Evolutionary conservation across 306 rosid species (phyloP), one percentile per base, ranked within the genome.

Genomic region (Pterocarpus santalinus): DNA sequence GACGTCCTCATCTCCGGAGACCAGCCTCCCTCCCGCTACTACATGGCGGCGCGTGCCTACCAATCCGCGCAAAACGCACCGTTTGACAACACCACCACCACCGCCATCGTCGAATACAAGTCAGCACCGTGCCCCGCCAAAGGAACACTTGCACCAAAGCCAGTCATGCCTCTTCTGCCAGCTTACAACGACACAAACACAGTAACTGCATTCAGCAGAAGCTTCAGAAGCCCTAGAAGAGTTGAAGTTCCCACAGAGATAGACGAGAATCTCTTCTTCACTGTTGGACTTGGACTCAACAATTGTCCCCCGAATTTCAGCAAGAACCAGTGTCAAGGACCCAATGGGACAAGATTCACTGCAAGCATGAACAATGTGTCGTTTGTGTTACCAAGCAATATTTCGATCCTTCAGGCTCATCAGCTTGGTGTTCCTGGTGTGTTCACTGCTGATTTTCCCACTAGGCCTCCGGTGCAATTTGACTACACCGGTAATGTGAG

Each of bases 331-430:
- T 95, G 99, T 70, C 99, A 95, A 22, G 99, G 96, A 14, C 99
- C 98, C 3, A 93, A 93, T 34, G 93, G 99, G 14, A 95, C 98
- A 4, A 82, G 98, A 0, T 91, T 95, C 89, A 86, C 97, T 9
- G 86, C 99, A 8, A 95, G 98, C 87, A 93, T 91, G 92, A 95
- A 95, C 87, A 95, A 93, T 8, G 93, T 81, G 4, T 95, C 99
- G 2, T 95, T 95, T 44, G 90, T 87, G 10, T 90, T 93, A 43
- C 99, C 99, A 0, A 73, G 34, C 28, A 91, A 39, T 13, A 22
- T 88, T 5, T 91, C 99, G 3, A 79, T 95, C 53, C 82, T 95
- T 14, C 98, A 95, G 52, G 99, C 99, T 43, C 91, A 81, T 63
- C 83, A 86, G 4, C 94, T 80, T 15, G 81, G 90, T 13, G 87